These are phyloP conservation scores for Chondrostereum purpureum DNA, from an alignment of 1,284 basidiomycete genomes.

Conservation along the genomic window DNA sequence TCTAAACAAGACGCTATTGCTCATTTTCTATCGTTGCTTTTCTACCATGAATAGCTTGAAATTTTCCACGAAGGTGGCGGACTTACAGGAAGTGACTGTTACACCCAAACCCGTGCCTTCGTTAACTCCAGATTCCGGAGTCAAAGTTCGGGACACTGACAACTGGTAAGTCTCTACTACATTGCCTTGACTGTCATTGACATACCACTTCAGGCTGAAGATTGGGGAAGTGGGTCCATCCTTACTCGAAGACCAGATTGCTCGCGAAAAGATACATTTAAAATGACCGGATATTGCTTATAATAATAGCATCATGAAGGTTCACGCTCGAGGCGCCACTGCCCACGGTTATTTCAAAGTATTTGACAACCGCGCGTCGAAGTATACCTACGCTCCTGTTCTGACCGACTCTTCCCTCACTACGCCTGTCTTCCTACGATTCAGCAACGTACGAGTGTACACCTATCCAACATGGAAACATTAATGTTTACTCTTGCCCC, in stretches of 20 bases:
- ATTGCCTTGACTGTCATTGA: neutral
- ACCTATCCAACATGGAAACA: too few relatives aligned
- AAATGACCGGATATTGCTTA: conserved; percentile 84
- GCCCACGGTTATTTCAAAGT: conserved; percentile 80
- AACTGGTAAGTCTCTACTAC: conserved; percentile 54
- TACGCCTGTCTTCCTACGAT: conserved; percentile 74
- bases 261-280: conserved; percentile 73
- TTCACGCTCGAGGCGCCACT: conserved; percentile 74
- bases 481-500: too few relatives aligned
- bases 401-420: conserved; percentile 65
- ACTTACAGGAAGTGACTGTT: conserved; percentile 39
- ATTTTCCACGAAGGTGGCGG: conserved; percentile 30
- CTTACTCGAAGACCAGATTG: conserved; percentile 63
- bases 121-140: conserved; percentile 59
- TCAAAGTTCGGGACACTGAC: conserved; percentile 55
- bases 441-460: conserved; percentile 86
- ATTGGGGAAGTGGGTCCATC: conserved; percentile 49
- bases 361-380: conserved; percentile 53
- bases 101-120: conserved; percentile 29
- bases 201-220: conserved; percentile 34
- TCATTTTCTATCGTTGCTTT: neutral
- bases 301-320: too few relatives aligned
- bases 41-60: neutral
- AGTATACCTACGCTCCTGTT: conserved; percentile 62
- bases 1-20: too few relatives aligned